phyloP scores from a whole-genome alignment of 345 rosid species.

The Salix brachista region DNA sequence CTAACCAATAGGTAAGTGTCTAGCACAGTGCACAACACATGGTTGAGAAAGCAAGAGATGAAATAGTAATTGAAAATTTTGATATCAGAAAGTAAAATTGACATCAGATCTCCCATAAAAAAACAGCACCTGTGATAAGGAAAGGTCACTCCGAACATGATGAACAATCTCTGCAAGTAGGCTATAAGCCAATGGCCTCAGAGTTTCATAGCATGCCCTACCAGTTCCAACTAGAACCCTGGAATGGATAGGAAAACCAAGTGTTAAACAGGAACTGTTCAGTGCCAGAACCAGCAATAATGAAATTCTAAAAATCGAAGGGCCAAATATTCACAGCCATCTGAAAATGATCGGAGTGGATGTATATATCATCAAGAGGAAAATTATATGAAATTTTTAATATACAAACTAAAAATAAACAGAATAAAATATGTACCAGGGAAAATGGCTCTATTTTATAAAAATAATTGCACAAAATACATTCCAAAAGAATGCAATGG shows the following conservation, averaged over 20 bases:
- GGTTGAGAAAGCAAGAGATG: neutral
- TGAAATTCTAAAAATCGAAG: neutral
- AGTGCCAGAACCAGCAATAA: neutral
- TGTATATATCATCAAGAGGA: too few relatives aligned
- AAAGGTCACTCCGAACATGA: conserved; percentile 89
- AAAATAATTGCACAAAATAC: neutral
- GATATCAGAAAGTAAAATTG: neutral
- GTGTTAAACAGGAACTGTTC: neutral
- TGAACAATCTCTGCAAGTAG: conserved; percentile 96
- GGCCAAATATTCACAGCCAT: neutral
- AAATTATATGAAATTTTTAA: neutral
- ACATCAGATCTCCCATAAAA: neutral
- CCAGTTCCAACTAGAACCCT: conserved; percentile 99
- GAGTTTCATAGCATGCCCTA: conserved; percentile 92
- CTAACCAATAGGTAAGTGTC: neutral
- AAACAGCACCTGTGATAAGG: conserved; percentile 68
- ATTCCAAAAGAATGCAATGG: neutral
- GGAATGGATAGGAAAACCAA: neutral
- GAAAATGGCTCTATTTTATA: neutral
- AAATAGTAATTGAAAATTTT: neutral
- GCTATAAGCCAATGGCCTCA: conserved; percentile 99
- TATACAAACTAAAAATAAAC: neutral
- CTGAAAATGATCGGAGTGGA: neutral
- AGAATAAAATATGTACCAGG: neutral
- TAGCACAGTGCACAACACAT: too few relatives aligned